These are phyloP conservation scores for Nothophaeocryptopus gaeumannii DNA, from an alignment of 2,329 filamentous ascomycete genomes.

Conservation along the genomic window DNA sequence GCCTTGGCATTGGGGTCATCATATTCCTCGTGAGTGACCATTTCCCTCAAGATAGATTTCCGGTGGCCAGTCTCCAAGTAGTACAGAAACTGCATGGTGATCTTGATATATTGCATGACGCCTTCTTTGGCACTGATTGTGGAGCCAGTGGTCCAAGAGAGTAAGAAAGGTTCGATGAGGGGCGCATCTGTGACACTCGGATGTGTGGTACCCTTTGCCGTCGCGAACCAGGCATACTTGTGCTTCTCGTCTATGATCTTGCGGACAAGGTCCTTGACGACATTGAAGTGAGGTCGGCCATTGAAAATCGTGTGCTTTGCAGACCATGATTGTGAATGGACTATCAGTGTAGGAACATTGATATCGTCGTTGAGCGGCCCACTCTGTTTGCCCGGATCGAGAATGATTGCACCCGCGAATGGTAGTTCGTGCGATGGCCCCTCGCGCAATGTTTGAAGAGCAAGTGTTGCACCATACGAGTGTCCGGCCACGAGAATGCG, in stretches of 20 bases:
- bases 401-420: conserved; percentile 57
- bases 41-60: conserved; percentile 51
- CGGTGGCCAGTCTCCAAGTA: conserved; percentile 46
- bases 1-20: conserved; percentile 28
- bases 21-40: conserved; percentile 43
- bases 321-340: conserved; percentile 66
- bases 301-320: conserved; percentile 57
- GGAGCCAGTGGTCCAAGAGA: conserved; percentile 61
- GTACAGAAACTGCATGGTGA: conserved; percentile 57
- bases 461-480: conserved; percentile 64
- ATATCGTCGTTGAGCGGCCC: conserved; percentile 61
- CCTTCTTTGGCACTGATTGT: conserved; percentile 57
- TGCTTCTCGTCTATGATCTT: conserved; percentile 44
- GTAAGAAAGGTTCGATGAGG: conserved; percentile 59
- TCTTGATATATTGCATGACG: conserved; percentile 58
- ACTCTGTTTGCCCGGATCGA: conserved; percentile 65
- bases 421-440: conserved; percentile 45
- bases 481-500: conserved; percentile 60
- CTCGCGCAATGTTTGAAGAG: conserved; percentile 57
- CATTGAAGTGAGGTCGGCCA: conserved; percentile 62
- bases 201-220: conserved; percentile 47
- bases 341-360: conserved; percentile 56
- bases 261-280: conserved; percentile 56
- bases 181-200: conserved; percentile 66
- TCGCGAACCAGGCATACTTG: conserved; percentile 46